phyloP scores from a whole-genome alignment of 495 filamentous ascomycete species.

The Aspergillus nanangensis region DNA sequence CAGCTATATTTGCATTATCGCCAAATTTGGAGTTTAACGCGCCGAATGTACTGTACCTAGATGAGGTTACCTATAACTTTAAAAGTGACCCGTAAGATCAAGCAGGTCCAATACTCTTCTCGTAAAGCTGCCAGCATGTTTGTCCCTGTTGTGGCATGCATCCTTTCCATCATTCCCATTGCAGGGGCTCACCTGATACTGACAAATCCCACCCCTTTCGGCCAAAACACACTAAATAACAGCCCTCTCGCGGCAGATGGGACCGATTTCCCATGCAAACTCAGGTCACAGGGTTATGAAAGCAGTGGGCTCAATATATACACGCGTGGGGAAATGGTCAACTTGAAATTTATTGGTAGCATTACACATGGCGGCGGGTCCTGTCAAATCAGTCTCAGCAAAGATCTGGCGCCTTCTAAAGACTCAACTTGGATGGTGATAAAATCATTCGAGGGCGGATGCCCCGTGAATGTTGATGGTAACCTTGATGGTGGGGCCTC shows the following conservation, averaged over 20 bases:
- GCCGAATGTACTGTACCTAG: too few species aligned
- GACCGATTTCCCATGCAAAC: not conserved
- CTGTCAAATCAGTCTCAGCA: not conserved
- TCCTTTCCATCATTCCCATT: too few species aligned
- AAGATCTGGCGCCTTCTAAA: not conserved
- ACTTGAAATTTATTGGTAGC: not conserved
- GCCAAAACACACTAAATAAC: not conserved
- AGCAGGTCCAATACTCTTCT: too few species aligned
- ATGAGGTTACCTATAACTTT: too few species aligned
- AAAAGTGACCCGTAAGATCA: too few species aligned
- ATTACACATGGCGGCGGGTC: not conserved
- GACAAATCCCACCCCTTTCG: not conserved
- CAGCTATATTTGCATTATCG: too few species aligned
- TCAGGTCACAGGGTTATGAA: not conserved
- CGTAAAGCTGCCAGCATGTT: too few species aligned
- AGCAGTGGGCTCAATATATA: not conserved
- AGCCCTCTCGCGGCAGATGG: not conserved
- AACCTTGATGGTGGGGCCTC: not conserved
- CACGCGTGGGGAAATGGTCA: not conserved
- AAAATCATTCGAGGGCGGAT: not conserved
- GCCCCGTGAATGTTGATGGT: not conserved
- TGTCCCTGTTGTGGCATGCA: too few species aligned
- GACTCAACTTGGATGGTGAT: not conserved
- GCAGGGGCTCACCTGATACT: constrained; percentile 7
- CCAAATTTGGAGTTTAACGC: too few species aligned